Percentiles rank a stretch among this genome's conserved stretches.
Evolutionary conservation across 495 filamentous ascomycete species (phyloP).

Genomic region (Cladorrhinum samala): DNA sequence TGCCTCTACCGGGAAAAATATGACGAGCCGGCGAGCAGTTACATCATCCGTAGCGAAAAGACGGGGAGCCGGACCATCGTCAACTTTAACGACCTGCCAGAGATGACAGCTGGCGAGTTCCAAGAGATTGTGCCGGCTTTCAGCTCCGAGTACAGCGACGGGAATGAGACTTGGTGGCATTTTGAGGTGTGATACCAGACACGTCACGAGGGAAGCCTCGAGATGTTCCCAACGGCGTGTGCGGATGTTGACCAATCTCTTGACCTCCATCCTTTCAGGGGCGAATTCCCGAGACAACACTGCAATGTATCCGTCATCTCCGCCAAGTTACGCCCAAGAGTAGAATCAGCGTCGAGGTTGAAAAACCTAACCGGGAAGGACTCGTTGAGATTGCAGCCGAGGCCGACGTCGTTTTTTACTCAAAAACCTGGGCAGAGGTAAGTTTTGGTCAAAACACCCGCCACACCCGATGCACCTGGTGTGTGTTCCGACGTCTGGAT

Average conservation of each 20-base stretch:
- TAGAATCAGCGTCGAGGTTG: slow-evolving; percentile 61
- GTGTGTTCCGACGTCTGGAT: not conserved
- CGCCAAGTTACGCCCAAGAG: slow-evolving; percentile 40
- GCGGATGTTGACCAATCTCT: not conserved
- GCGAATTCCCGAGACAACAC: slow-evolving; percentile 56
- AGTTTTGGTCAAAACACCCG: slow-evolving; percentile 11
- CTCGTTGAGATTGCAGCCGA: slow-evolving; percentile 54
- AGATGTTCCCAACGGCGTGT: not conserved
- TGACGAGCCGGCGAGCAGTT: slow-evolving; percentile 58
- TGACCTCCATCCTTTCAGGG: slow-evolving; percentile 34
- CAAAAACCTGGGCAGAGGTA: slow-evolving; percentile 63
- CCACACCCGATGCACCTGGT: not conserved
- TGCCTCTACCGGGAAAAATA: slow-evolving; percentile 55
- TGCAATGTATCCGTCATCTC: slow-evolving; percentile 56
- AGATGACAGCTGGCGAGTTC: slow-evolving; percentile 60
- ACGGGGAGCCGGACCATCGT: slow-evolving; percentile 62
- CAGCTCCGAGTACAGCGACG: slow-evolving; percentile 2
- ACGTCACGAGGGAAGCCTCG: not conserved
- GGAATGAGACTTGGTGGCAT: slow-evolving; percentile 56
- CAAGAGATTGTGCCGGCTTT: slow-evolving; percentile 10
- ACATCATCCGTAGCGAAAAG: slow-evolving; percentile 57
- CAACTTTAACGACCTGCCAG: slow-evolving; percentile 60
- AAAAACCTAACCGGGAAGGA: slow-evolving; percentile 59
- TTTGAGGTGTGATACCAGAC: slow-evolving; percentile 57
- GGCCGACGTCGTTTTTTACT: slow-evolving; percentile 67